Percentiles rank a stretch among this genome's conserved stretches.
Conservation (phyloP, 1,284 basidiomycete species). For the Naganishia liquefaciens region DNA sequence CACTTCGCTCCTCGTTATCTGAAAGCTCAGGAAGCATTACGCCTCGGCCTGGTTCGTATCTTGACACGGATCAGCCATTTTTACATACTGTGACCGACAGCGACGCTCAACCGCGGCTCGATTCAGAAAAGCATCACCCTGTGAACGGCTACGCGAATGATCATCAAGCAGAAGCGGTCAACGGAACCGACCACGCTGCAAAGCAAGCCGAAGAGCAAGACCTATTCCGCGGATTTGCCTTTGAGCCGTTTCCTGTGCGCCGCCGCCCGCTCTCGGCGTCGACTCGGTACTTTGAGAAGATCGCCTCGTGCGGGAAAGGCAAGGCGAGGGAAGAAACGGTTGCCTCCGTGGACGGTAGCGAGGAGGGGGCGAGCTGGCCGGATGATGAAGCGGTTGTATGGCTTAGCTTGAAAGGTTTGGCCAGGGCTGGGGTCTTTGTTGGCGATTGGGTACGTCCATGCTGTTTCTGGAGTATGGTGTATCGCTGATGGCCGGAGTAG, state of each 20-base stretch:
- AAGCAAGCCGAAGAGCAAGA: slow-evolving; percentile 19
- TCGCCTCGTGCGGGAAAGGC: slow-evolving; percentile 33
- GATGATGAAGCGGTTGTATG: slow-evolving; percentile 44
- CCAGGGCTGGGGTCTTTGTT: slow-evolving; percentile 71
- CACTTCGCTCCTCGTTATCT: slow-evolving; percentile 13
- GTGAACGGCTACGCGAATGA: neutral
- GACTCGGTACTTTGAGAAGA: slow-evolving; percentile 13
- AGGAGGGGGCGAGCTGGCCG: slow-evolving; percentile 24
- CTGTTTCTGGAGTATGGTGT: neutral
- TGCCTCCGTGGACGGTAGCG: slow-evolving; percentile 25
- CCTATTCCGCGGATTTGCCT: slow-evolving; percentile 1
- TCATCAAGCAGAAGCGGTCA: neutral
- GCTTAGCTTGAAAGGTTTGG: slow-evolving; percentile 61
- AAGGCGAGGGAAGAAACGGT: slow-evolving; percentile 35
- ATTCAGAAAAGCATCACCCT: too few relatives aligned
- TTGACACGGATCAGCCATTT: slow-evolving; percentile 38
- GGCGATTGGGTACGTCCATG: slow-evolving; percentile 74
- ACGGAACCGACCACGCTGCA: neutral
- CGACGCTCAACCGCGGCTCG: too few relatives aligned
- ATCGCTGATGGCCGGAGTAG: slow-evolving; percentile 9
- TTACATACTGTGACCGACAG: slow-evolving; percentile 26
- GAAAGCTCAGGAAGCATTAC: slow-evolving; percentile 48
- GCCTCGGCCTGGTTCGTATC: slow-evolving; percentile 43
- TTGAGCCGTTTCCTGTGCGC: slow-evolving; percentile 15
- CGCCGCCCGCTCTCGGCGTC: slow-evolving; percentile 20